Conservation (phyloP, 164 flowering plant genomes). For the Magnolia officinalis region DNA sequence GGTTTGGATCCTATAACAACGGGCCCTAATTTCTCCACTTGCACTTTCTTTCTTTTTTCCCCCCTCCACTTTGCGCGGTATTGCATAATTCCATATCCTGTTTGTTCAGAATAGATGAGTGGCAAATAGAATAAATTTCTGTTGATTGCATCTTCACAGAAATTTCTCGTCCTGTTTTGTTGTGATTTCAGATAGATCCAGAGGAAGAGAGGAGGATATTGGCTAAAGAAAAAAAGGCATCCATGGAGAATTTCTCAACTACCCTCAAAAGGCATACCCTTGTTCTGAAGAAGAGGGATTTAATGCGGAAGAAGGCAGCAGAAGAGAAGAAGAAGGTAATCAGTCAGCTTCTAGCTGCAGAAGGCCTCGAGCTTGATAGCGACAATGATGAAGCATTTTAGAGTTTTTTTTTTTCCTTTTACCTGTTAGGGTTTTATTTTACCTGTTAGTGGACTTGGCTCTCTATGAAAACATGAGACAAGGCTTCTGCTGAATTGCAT, state of each 20-base stretch:
- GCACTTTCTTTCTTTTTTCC: no score
- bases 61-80: no score
- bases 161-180: no score
- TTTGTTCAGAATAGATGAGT: no score
- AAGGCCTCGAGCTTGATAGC: slow-evolving; percentile 84
- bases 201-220: slow-evolving; percentile 83
- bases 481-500: slow-evolving; percentile 8
- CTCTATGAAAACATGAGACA: background rate
- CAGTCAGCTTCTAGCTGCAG: slow-evolving; percentile 74
- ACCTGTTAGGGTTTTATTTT: background rate
- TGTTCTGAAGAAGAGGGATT: slow-evolving; percentile 79
- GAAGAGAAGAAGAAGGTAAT: slow-evolving; percentile 64
- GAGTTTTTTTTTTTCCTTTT: background rate
- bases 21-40: no score
- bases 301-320: slow-evolving; percentile 80
- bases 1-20: no score
- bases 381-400: slow-evolving; percentile 50
- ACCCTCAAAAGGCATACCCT: slow-evolving; percentile 83
- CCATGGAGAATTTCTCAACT: slow-evolving; percentile 53
- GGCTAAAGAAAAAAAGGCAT: slow-evolving; percentile 79
- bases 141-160: no score
- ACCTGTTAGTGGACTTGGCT: background rate
- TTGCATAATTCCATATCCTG: no score
- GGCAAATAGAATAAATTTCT: no score
- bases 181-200: slow-evolving; percentile 61